phyloP scores from a whole-genome alignment of 176 grass and related monocot species.

The Hsuehochloa calcarea region DNA sequence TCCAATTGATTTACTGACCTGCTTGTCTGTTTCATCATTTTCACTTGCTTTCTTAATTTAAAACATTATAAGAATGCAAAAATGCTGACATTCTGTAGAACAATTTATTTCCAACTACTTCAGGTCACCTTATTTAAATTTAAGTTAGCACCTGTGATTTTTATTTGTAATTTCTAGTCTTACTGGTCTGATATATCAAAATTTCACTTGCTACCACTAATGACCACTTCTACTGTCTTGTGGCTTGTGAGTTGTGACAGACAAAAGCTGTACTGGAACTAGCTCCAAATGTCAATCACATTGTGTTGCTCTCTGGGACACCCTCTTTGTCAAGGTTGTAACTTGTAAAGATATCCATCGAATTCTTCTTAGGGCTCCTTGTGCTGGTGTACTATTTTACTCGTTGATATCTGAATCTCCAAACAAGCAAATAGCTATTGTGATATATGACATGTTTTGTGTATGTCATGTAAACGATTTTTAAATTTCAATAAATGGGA shows the following conservation, averaged over 20 bases:
- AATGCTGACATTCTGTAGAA: neutral
- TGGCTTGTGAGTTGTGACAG: slow-evolving; percentile 44
- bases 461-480: neutral
- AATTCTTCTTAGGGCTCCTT: slow-evolving; percentile 22
- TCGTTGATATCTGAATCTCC: neutral
- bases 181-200: slow-evolving; percentile 21
- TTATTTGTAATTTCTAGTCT: slow-evolving; percentile 13
- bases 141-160: neutral
- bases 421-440: slow-evolving; percentile 19
- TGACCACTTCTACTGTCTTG: neutral
- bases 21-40: neutral
- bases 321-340: slow-evolving; percentile 94
- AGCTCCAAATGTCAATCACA: slow-evolving; percentile 49
- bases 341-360: slow-evolving; percentile 38
- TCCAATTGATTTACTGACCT: slow-evolving; percentile 17
- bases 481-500: slow-evolving; percentile 12
- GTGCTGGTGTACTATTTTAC: neutral
- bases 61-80: slow-evolving; percentile 3
- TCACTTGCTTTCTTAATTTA: neutral
- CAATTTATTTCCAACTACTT: slow-evolving; percentile 18
- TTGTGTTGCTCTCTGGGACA: slow-evolving; percentile 90
- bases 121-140: slow-evolving; percentile 1
- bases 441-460: slow-evolving; percentile 11
- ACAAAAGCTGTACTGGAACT: slow-evolving; percentile 76
- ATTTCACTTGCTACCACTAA: slow-evolving; percentile 13